Conservation (phyloP, 1,284 basidiomycete genomes). For the Ceratobasidium sp. region DNA sequence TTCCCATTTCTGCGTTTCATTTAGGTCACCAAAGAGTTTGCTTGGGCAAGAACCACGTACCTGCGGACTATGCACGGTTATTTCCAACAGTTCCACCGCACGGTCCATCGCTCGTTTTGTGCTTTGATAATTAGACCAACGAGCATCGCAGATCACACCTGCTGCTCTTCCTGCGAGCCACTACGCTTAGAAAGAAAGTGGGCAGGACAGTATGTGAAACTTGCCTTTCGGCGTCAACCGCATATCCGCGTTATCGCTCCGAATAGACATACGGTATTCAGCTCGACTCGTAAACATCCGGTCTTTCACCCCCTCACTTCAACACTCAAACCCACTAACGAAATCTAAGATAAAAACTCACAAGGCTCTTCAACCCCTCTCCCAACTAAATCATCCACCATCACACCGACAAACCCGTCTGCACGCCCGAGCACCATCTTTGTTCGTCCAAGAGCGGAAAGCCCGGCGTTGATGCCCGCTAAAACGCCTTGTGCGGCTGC, state of each 20-base stretch:
- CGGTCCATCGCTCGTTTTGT: constrained; percentile 67
- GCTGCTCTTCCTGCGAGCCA: constrained; percentile 62
- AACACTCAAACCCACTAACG: background rate
- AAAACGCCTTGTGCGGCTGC: constrained; percentile 88
- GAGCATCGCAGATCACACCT: constrained; percentile 72
- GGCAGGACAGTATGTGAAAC: constrained; percentile 48
- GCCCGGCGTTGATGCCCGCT: constrained; percentile 88
- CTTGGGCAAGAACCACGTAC: constrained; percentile 56
- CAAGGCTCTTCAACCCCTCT: constrained; percentile 92
- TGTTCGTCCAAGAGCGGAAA: constrained; percentile 67
- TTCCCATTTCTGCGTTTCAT: constrained; percentile 68
- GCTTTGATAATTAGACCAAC: constrained; percentile 70
- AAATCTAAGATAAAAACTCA: constrained; percentile 58
- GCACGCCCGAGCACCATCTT: constrained; percentile 80
- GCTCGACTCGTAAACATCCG: constrained; percentile 94
- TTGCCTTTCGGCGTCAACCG: constrained; percentile 81
- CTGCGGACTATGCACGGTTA: constrained; percentile 69
- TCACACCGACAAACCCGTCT: constrained; percentile 87
- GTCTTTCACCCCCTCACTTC: constrained; percentile 63
- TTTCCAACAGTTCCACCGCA: constrained; percentile 67
- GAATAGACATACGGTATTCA: constrained; percentile 87
- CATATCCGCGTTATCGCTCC: constrained; percentile 89
- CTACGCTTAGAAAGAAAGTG: background rate
- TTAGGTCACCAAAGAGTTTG: background rate
- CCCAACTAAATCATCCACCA: constrained; percentile 90